These are phyloP conservation scores for Ilyonectria destructans DNA, from an alignment of 2,329 filamentous ascomycete genomes.

Conservation along the genomic window DNA sequence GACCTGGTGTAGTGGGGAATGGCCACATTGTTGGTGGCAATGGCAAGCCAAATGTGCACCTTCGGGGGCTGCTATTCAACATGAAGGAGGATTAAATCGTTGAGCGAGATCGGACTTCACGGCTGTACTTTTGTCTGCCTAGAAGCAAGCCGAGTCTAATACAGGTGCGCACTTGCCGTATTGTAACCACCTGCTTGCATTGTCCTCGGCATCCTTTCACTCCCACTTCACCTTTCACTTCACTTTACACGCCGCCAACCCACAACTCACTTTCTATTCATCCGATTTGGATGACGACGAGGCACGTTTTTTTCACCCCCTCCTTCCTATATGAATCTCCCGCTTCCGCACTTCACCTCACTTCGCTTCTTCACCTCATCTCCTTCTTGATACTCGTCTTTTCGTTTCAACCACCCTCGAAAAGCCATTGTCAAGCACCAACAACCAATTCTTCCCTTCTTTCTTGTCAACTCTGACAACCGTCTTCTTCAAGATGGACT, in stretches of 20 bases:
- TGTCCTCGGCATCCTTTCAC: background rate
- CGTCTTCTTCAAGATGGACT: conserved; percentile 41
- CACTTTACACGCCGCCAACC: background rate
- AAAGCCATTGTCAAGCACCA: background rate
- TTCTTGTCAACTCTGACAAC: background rate
- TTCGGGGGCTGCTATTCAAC: background rate
- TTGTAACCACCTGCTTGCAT: background rate
- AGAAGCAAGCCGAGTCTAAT: background rate
- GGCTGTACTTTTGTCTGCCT: background rate
- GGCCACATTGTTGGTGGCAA: background rate
- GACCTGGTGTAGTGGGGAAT: too few species aligned
- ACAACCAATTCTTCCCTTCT: background rate
- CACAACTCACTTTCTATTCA: background rate
- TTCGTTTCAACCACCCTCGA: background rate
- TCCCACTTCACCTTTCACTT: background rate
- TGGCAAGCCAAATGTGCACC: background rate
- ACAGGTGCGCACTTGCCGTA: background rate
- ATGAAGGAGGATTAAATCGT: background rate
- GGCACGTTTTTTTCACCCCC: background rate
- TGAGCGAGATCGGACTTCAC: background rate
- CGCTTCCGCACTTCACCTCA: background rate
- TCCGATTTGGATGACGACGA: background rate
- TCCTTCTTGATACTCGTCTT: background rate
- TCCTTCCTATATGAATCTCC: background rate
- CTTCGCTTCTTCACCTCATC: background rate